Conservation (phyloP, 768 basidiomycete genomes). For the Boletus tomentosulus region DNA sequence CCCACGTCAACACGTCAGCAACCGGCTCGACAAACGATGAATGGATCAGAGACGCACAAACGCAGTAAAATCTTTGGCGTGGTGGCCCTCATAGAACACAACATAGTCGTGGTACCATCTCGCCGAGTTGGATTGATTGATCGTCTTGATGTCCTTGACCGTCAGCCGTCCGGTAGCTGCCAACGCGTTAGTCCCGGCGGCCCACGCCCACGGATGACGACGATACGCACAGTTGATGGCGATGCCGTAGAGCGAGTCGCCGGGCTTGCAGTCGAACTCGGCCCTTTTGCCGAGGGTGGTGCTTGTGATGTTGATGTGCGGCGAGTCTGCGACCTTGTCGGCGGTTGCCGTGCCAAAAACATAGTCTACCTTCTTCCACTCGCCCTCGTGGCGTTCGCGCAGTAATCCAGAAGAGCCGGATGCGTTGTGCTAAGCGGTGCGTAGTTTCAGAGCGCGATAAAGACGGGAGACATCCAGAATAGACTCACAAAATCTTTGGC, state of each 20-base stretch:
- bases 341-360: background rate
- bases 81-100: background rate
- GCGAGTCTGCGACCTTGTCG: background rate
- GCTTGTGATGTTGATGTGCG: background rate
- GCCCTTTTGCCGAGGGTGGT: background rate
- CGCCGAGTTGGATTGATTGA: background rate
- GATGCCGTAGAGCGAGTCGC: background rate
- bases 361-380: background rate
- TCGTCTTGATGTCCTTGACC: background rate
- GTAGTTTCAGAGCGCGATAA: background rate
- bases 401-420: background rate
- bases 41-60: background rate
- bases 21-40: background rate
- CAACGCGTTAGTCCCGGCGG: background rate
- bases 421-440: background rate
- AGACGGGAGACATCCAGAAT: too few species aligned
- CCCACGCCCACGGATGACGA: background rate
- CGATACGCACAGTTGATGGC: background rate
- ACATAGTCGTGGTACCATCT: background rate
- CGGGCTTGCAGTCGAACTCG: background rate
- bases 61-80: background rate
- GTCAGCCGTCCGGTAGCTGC: background rate
- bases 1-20: background rate
- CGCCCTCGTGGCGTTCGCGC: background rate
- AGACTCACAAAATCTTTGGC: background rate